phyloP scores from a whole-genome alignment of 345 rosid species.

The Syzygium grande region DNA sequence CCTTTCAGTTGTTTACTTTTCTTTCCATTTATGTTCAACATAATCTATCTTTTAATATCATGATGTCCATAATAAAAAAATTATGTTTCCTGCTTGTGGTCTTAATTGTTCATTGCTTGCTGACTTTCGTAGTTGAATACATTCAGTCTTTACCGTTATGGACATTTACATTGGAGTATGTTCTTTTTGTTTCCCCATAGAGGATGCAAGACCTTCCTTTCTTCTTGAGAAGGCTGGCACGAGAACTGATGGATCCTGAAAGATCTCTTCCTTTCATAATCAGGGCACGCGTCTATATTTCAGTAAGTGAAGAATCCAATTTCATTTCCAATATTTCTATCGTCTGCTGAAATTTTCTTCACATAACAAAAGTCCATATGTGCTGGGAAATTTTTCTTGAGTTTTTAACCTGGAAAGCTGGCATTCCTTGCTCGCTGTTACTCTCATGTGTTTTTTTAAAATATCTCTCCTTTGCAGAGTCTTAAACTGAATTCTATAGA shows the following conservation, averaged over 20 bases:
- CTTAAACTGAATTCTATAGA: background rate
- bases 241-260: slow-evolving; percentile 72
- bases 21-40: background rate
- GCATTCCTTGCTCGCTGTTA: background rate
- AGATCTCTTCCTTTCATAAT: slow-evolving; percentile 88
- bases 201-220: slow-evolving; percentile 94
- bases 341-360: background rate
- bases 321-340: background rate
- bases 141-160: background rate
- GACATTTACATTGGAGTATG: background rate
- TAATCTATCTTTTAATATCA: background rate
- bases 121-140: background rate
- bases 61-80: background rate
- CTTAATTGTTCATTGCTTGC: background rate
- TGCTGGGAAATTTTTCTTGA: background rate
- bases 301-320: slow-evolving; percentile 42
- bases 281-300: slow-evolving; percentile 65
- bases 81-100: background rate
- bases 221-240: slow-evolving; percentile 59
- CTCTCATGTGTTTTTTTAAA: background rate
- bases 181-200: slow-evolving; percentile 19
- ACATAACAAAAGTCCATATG: background rate
- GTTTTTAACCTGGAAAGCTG: background rate
- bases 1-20: background rate
- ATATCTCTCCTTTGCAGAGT: background rate